Evolutionary conservation across 352 stramenopile species (phyloP).

Genomic region (Phytophthora meadii): DNA sequence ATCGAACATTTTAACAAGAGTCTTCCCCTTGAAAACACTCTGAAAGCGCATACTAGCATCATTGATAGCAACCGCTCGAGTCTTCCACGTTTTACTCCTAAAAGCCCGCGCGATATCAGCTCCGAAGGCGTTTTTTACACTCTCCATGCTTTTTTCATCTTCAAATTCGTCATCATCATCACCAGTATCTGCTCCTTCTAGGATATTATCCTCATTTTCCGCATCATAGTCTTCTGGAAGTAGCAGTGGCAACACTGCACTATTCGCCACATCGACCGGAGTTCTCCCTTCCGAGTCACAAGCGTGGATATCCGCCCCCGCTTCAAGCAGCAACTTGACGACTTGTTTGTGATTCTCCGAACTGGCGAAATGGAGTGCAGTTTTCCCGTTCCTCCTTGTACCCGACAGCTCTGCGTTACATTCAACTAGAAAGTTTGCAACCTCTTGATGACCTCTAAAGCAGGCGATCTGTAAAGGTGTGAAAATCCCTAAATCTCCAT

Average conservation of each 20-base stretch:
- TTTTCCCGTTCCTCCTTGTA: conserved; percentile 75
- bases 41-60: conserved; percentile 65
- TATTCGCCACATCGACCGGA: conserved; percentile 66
- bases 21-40: conserved; percentile 46
- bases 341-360: conserved; percentile 66
- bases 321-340: conserved; percentile 73
- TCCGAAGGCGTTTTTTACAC: conserved; percentile 59
- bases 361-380: conserved; percentile 74
- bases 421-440: conserved; percentile 83
- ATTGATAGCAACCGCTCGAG: conserved; percentile 55
- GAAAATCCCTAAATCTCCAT: conserved; percentile 75
- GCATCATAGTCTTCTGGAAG: conserved; percentile 52
- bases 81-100: conserved; percentile 67
- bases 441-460: conserved; percentile 72
- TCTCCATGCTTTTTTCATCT: conserved; percentile 16
- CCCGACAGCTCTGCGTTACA: conserved; percentile 82
- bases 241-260: conserved; percentile 52
- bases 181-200: conserved; percentile 34
- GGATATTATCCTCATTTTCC: conserved; percentile 32
- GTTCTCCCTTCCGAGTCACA: conserved; percentile 67
- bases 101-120: conserved; percentile 58
- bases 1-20: conserved; percentile 62
- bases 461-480: conserved; percentile 81
- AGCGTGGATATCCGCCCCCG: conserved; percentile 70
- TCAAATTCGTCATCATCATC: conserved; percentile 55